A percentile compares a stretch with the other conserved stretches of the same genome.
phyloP scores from a whole-genome alignment of 345 rosid species.

The Corymbia maculata region DNA sequence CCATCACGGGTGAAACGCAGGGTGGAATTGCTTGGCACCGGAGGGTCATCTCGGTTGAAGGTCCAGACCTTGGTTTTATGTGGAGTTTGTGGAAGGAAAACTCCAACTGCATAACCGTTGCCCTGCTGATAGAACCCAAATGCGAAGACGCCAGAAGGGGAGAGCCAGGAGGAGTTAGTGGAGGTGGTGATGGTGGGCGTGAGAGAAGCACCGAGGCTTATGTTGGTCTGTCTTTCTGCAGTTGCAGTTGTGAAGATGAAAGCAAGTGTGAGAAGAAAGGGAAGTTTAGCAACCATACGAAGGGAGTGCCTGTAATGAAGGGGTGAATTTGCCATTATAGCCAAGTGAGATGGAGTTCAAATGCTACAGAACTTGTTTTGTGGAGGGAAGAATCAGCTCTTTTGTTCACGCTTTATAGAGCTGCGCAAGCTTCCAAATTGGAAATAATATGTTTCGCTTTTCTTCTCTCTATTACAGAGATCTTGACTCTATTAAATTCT shows the following conservation, averaged over 20 bases:
- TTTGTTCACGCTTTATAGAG: neutral
- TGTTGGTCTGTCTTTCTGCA: conserved; percentile 6
- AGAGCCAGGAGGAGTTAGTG: conserved; percentile 16
- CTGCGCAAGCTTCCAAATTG: neutral
- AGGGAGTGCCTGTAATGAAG: neutral
- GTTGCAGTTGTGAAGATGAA: neutral
- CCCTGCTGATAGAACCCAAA: conserved; percentile 20
- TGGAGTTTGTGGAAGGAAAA: conserved; percentile 4
- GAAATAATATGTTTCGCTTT: neutral
- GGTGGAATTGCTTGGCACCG: neutral
- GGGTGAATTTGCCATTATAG: neutral
- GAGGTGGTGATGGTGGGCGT: neutral
- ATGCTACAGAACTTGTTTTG: neutral
- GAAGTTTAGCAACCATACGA: neutral
- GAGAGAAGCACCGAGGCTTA: neutral
- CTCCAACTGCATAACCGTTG: conserved; percentile 7
- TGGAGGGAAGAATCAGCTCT: neutral
- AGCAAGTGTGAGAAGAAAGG: neutral
- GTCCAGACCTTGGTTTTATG: conserved; percentile 12
- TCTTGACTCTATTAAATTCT: neutral
- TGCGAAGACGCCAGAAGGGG: conserved; percentile 17
- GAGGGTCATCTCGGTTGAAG: neutral
- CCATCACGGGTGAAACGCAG: neutral
- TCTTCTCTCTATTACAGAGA: no score
- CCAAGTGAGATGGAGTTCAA: neutral